Conservation (phyloP, 257 asterid species). For the Nyctanthes arbortristis region DNA sequence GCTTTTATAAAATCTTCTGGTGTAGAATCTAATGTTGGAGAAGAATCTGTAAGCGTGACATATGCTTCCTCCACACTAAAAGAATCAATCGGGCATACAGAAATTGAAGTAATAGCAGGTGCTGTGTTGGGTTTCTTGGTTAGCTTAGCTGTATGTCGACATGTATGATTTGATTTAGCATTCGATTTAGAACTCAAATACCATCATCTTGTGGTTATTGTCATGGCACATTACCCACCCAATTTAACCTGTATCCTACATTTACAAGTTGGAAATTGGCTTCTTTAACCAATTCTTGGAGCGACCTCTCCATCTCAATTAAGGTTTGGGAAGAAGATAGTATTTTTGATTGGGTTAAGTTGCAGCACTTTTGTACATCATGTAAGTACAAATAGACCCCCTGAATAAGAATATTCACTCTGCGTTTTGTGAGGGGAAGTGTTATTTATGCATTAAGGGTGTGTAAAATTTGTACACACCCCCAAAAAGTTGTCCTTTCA, state of each 20-base stretch:
- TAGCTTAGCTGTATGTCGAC: conserved; percentile 55
- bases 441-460: too few species aligned
- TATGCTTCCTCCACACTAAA: conserved; percentile 38
- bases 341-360: too few species aligned
- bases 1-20: conserved; percentile 8
- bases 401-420: too few species aligned
- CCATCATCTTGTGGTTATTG: neutral
- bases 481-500: too few species aligned
- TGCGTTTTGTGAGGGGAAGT: too few species aligned
- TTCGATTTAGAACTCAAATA: neutral
- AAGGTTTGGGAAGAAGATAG: too few species aligned
- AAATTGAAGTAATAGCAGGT: conserved; percentile 80
- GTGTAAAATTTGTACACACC: too few species aligned
- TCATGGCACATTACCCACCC: neutral
- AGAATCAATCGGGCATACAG: conserved; percentile 92
- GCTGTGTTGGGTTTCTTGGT: conserved; percentile 81
- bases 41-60: conserved; percentile 25
- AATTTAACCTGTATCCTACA: neutral
- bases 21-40: conserved; percentile 23
- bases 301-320: too few species aligned
- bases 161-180: conserved; percentile 23
- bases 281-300: too few species aligned
- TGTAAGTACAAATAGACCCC: too few species aligned
- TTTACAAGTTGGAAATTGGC: neutral
- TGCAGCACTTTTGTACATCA: too few species aligned